Percentiles rank a stretch among this genome's conserved stretches.
These are phyloP conservation scores for Penicillium sp. DNA, from an alignment of 2,329 filamentous ascomycete genomes.

Conservation along the genomic window DNA sequence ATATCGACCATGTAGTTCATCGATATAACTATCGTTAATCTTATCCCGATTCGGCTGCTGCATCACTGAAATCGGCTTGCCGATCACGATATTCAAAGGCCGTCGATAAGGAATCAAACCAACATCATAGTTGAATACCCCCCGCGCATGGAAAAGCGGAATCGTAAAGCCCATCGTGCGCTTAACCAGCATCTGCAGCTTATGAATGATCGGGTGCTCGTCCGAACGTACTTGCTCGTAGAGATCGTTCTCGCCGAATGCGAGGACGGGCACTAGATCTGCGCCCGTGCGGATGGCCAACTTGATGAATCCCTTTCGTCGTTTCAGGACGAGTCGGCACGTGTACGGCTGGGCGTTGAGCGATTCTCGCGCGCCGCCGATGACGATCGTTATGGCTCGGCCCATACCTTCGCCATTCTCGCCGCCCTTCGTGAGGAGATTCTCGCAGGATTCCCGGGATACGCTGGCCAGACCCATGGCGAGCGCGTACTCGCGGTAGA, in stretches of 20 bases:
- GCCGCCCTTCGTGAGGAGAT: slow-evolving; percentile 79
- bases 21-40: slow-evolving; percentile 73
- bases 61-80: slow-evolving; percentile 73
- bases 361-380: slow-evolving; percentile 89
- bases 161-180: slow-evolving; percentile 88
- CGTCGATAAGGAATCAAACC: slow-evolving; percentile 92
- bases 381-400: slow-evolving; percentile 92
- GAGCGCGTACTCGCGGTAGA: slow-evolving; percentile 94
- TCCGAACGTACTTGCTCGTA: slow-evolving; percentile 85
- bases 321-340: slow-evolving; percentile 75
- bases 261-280: slow-evolving; percentile 87
- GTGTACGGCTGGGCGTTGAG: slow-evolving; percentile 81
- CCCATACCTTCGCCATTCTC: slow-evolving; percentile 80
- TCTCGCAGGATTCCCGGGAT: slow-evolving; percentile 87
- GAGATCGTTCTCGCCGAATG: slow-evolving; percentile 93
- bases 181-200: slow-evolving; percentile 80
- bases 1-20: slow-evolving; percentile 78
- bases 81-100: slow-evolving; percentile 86
- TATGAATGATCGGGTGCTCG: slow-evolving; percentile 76
- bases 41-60: slow-evolving; percentile 57
- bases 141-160: slow-evolving; percentile 84
- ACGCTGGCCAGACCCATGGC: slow-evolving; percentile 86
- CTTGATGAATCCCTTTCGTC: slow-evolving; percentile 91
- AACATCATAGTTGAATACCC: slow-evolving; percentile 97
- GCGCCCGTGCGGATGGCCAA: slow-evolving; percentile 90